phyloP scores from a whole-genome alignment of 2,329 filamentous ascomycete species.

The Penicillium sp. region DNA sequence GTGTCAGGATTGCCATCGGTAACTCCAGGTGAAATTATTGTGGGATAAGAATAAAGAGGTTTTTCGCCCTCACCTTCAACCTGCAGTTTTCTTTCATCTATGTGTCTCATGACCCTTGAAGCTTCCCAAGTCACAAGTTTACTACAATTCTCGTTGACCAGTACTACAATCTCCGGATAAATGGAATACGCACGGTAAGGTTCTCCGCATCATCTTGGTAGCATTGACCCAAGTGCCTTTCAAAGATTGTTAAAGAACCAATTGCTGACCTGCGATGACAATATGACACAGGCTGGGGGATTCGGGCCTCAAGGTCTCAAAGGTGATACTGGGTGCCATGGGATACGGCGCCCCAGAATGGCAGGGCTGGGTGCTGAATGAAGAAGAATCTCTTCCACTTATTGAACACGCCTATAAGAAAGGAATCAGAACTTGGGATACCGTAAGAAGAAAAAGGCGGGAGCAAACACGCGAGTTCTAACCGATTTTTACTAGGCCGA shows the following conservation, averaged over 20 bases:
- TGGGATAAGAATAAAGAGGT: conserved; percentile 5
- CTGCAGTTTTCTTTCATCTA: conserved; percentile 7
- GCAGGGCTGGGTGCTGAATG: conserved; percentile 44
- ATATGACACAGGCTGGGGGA: conserved; percentile 50
- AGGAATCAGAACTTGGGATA: conserved; percentile 49
- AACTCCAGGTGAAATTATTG: not conserved
- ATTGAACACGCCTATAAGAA: conserved; percentile 41
- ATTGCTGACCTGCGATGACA: not conserved
- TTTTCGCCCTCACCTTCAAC: conserved; percentile 10
- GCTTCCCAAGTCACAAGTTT: conserved; percentile 10
- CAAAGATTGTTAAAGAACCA: conserved; percentile 1
- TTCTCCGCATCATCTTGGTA: conserved; percentile 10
- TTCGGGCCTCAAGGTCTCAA: conserved; percentile 60
- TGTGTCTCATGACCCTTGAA: conserved; percentile 9
- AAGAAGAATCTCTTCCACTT: conserved; percentile 40
- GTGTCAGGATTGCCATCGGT: conserved; percentile 3
- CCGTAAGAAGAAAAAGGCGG: conserved; percentile 24
- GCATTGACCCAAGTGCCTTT: not conserved
- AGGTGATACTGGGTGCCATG: conserved; percentile 63
- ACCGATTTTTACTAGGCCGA: conserved; percentile 37
- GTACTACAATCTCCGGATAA: conserved; percentile 16
- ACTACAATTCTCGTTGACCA: conserved; percentile 7
- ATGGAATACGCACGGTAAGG: conserved; percentile 33
- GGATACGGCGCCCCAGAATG: conserved; percentile 42
- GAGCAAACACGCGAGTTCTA: not conserved